Conservation (phyloP, 2,329 filamentous ascomycete genomes). For the Dactylellina leptospora region DNA sequence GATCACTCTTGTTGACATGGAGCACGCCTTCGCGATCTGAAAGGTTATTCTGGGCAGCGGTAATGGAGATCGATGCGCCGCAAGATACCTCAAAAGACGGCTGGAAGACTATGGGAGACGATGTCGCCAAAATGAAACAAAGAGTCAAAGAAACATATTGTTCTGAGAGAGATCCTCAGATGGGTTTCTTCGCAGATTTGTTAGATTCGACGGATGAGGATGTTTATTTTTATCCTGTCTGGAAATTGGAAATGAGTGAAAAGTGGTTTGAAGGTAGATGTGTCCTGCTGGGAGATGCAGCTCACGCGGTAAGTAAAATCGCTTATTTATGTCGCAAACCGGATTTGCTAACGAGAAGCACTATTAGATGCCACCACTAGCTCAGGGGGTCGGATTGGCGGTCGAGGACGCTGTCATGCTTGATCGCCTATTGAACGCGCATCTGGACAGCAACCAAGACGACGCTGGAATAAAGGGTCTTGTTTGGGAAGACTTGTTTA, state of each 20-base stretch:
- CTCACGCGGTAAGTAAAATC: conserved; percentile 64
- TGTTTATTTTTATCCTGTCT: conserved; percentile 42
- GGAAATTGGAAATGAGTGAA: conserved; percentile 44
- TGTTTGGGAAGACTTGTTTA: conserved; percentile 30
- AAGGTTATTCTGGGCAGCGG: conserved; percentile 39
- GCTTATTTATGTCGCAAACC: neutral
- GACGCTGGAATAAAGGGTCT: conserved; percentile 8
- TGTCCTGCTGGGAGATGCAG: conserved; percentile 68
- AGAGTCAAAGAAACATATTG: conserved; percentile 42
- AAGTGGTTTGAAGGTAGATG: conserved; percentile 45
- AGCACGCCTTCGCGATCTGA: conserved; percentile 35
- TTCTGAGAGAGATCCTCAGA: conserved; percentile 36
- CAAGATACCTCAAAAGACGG: conserved; percentile 36
- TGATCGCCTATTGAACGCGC: conserved; percentile 13
- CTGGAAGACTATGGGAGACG: conserved; percentile 36
- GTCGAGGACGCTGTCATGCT: conserved; percentile 36
- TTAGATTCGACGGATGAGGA: conserved; percentile 31
- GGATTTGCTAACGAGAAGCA: neutral
- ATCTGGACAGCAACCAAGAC: conserved; percentile 18
- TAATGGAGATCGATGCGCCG: conserved; percentile 35
- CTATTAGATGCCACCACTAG: conserved; percentile 44
- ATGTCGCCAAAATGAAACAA: conserved; percentile 35
- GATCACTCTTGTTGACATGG: conserved; percentile 37
- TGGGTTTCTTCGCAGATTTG: conserved; percentile 43
- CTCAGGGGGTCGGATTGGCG: conserved; percentile 38